These are phyloP conservation scores for Rhizopus microsporus DNA, from an alignment of 371 early-diverging fungal species.

Conservation along the genomic window DNA sequence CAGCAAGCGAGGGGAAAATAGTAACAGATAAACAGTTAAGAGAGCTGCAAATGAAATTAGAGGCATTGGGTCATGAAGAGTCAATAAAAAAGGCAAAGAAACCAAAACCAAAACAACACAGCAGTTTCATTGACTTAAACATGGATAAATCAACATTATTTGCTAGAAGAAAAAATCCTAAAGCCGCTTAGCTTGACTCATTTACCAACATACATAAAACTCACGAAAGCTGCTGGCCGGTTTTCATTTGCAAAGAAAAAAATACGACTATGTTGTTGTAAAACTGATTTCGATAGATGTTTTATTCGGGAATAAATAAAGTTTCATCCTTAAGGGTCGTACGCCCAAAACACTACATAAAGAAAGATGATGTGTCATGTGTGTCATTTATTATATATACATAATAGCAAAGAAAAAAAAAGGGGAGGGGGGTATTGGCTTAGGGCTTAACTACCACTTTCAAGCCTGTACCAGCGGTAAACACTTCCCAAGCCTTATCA, in stretches of 20 bases:
- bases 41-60: constrained; percentile 10
- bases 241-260: background rate
- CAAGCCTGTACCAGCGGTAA: constrained; percentile 46
- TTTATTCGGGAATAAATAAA: too few species aligned
- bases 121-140: constrained; percentile 48
- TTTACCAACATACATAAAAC: background rate
- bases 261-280: too few species aligned
- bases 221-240: background rate
- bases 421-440: background rate
- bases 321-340: too few species aligned
- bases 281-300: too few species aligned
- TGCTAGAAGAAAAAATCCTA: constrained; percentile 50
- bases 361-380: too few species aligned
- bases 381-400: too few species aligned
- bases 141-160: constrained; percentile 60
- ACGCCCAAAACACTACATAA: too few species aligned
- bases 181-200: constrained; percentile 6
- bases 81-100: background rate
- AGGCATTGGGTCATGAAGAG: constrained; percentile 4
- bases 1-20: constrained; percentile 2
- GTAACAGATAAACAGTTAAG: constrained; percentile 9
- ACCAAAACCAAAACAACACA: constrained; percentile 8
- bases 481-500: constrained; percentile 55
- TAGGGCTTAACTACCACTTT: constrained; percentile 55
- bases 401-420: too few species aligned